Evolutionary conservation across 805 yeast genomes (phyloP).

Genomic region (Saturnispora ahearnii): DNA sequence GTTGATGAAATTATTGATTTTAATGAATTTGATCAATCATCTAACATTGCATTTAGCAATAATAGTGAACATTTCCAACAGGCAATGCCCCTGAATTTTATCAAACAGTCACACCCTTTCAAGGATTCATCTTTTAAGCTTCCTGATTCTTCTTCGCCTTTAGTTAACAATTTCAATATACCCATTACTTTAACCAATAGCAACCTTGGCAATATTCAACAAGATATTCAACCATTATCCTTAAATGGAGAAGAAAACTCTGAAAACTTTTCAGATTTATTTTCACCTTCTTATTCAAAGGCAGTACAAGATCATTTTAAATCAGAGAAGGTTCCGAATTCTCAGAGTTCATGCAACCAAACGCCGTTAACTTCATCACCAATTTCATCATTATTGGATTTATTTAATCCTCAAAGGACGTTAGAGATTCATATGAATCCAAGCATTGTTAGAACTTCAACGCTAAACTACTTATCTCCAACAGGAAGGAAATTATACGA

Average conservation of each 20-base stretch:
- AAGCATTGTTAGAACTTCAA: slow-evolving; percentile 20
- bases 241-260: slow-evolving; percentile 8
- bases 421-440: slow-evolving; percentile 22
- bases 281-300: slow-evolving; percentile 21
- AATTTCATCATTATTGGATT: not conserved
- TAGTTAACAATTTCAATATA: not conserved
- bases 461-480: slow-evolving; percentile 25
- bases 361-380: not conserved
- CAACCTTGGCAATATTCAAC: slow-evolving; percentile 2
- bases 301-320: slow-evolving; percentile 19
- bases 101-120: not conserved
- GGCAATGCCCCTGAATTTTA: not conserved
- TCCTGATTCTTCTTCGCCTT: not conserved
- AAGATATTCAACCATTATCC: slow-evolving; percentile 5
- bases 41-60: not conserved
- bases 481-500: slow-evolving; percentile 31
- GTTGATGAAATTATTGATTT: not conserved
- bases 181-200: slow-evolving; percentile 1
- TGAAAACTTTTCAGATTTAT: slow-evolving; percentile 13
- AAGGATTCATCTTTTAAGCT: not conserved
- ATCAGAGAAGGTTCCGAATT: not conserved
- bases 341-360: not conserved
- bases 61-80: not conserved
- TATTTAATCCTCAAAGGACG: not conserved
- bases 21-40: not conserved